These are phyloP conservation scores for Mycena latifolia DNA, from an alignment of 768 basidiomycete genomes.

Conservation along the genomic window DNA sequence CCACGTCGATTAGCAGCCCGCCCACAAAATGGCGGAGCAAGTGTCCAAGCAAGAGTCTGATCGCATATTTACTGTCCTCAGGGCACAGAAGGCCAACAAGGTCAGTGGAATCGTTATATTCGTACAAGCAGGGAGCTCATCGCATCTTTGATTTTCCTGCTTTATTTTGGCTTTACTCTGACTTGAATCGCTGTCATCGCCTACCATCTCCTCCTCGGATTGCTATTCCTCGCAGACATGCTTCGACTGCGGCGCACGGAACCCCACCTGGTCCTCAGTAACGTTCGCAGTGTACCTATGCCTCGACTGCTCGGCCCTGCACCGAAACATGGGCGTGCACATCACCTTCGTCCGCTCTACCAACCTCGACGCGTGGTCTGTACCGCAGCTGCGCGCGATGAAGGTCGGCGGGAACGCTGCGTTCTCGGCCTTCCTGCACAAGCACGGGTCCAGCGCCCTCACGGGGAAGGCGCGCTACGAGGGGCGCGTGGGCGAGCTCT, in stretches of 20 bases:
- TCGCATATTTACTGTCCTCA: conserved; percentile 85
- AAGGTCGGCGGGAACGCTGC: conserved; percentile 95
- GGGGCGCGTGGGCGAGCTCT: conserved; percentile 84
- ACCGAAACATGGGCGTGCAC: conserved; percentile 98
- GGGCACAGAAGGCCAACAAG: conserved; percentile 91
- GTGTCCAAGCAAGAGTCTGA: conserved; percentile 91
- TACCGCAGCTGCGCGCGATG: conserved; percentile 92
- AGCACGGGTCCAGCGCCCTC: conserved; percentile 80
- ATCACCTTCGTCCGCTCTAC: conserved; percentile 98
- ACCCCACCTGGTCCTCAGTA: conserved; percentile 98
- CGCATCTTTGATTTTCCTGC: background rate
- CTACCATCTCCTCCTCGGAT: background rate
- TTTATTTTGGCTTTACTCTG: background rate
- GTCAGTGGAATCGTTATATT: conserved; percentile 47
- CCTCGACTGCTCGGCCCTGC: conserved; percentile 94
- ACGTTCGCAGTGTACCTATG: conserved; percentile 98
- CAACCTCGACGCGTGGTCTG: conserved; percentile 95
- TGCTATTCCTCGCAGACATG: conserved; percentile 68
- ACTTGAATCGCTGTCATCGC: conserved; percentile 1
- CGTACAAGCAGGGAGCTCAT: conserved; percentile 6
- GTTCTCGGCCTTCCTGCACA: conserved; percentile 90
- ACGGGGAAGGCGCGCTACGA: conserved; percentile 91
- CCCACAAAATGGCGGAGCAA: conserved; percentile 67
- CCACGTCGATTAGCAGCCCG: conserved; percentile 16
- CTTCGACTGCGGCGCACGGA: conserved; percentile 95